These are phyloP conservation scores for Podila epicladia DNA, from an alignment of 192 early-diverging fungal species.

Conservation along the genomic window DNA sequence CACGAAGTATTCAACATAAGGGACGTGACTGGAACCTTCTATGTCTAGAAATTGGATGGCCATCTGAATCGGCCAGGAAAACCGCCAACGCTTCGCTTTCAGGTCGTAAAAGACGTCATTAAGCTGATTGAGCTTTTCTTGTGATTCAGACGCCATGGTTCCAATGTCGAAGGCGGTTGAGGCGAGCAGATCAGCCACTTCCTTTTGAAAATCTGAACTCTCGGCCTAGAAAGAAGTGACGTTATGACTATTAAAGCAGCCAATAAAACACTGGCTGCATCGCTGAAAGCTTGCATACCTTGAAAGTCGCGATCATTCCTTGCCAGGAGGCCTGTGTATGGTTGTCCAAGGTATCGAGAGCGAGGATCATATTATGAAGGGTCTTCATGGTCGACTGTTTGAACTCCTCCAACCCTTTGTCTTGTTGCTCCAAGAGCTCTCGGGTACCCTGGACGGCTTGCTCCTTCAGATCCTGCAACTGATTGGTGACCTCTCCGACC, in stretches of 20 bases:
- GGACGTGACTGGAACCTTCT: too few relatives aligned
- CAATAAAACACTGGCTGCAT: not conserved
- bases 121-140: constrained; percentile 13
- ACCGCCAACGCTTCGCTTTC: not conserved
- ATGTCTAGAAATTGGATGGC: not conserved
- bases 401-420: not conserved
- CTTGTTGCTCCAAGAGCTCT: not conserved
- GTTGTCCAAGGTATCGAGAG: not conserved
- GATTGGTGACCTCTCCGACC: not conserved
- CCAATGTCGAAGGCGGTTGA: not conserved
- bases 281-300: not conserved
- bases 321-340: not conserved
- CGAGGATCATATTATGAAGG: not conserved
- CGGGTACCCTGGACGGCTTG: not conserved
- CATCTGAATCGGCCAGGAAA: not conserved
- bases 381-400: not conserved
- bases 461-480: not conserved
- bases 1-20: too few relatives aligned
- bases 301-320: not conserved
- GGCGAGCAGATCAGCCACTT: not conserved
- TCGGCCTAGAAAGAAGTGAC: not conserved
- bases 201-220: not conserved
- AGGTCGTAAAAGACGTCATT: constrained; percentile 11
- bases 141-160: constrained; percentile 4
- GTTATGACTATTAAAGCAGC: not conserved